A percentile compares a stretch with the other conserved stretches of the same genome.
phyloP scores from a whole-genome alignment of 371 early-diverging fungal species.

The Apophysomyces ossiformis region DNA sequence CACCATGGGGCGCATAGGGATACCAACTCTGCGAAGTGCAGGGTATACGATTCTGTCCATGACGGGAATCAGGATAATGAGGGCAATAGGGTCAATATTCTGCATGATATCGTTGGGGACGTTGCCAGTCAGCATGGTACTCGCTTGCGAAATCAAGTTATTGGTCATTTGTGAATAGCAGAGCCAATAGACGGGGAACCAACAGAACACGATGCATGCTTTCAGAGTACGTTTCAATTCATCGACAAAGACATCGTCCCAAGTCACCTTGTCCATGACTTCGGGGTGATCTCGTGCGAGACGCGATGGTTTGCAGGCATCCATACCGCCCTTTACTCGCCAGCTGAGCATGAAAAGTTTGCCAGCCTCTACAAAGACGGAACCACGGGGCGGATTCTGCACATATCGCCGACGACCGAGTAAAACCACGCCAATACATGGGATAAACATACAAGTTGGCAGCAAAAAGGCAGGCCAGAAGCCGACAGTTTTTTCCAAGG shows the following conservation, averaged over 20 bases:
- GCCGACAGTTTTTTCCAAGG: conserved; percentile 56
- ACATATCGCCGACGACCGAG: conserved; percentile 62
- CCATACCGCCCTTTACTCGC: conserved; percentile 39
- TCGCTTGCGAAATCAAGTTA: conserved; percentile 74
- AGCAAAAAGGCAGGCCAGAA: conserved; percentile 74
- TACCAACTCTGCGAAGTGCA: conserved; percentile 59
- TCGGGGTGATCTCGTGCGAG: conserved; percentile 39
- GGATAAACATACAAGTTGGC: conserved; percentile 69
- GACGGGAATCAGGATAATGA: conserved; percentile 74
- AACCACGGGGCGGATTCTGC: conserved; percentile 64
- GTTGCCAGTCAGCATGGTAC: conserved; percentile 66
- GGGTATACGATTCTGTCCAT: conserved; percentile 76
- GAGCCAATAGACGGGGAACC: conserved; percentile 82
- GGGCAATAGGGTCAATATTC: conserved; percentile 66
- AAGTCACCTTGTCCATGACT: conserved; percentile 39
- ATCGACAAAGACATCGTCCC: conserved; percentile 78
- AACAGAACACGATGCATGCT: conserved; percentile 74
- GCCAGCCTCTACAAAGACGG: conserved; percentile 46
- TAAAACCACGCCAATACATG: conserved; percentile 61
- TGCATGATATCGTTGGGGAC: conserved; percentile 68
- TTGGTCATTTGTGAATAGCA: conserved; percentile 77
- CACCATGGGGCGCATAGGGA: conserved; percentile 68
- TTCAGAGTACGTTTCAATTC: conserved; percentile 67
- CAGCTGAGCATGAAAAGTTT: conserved; percentile 22
- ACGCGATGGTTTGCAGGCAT: conserved; percentile 43